Evolutionary conservation across 2,329 filamentous ascomycete species (phyloP).

Genomic region (Phyllosticta capitalensis): DNA sequence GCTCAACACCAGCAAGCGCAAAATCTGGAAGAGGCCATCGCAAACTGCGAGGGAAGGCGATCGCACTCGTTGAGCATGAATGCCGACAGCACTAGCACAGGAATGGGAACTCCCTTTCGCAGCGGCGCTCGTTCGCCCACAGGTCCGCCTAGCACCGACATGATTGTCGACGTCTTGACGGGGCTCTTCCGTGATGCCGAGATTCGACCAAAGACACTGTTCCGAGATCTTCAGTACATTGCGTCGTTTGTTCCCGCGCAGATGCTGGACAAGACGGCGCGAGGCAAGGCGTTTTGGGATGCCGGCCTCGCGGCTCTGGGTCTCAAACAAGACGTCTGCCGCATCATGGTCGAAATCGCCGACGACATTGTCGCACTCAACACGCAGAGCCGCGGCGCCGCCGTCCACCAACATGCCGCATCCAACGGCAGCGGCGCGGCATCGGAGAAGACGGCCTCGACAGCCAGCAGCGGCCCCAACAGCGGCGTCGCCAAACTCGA

Average conservation of each 20-base stretch:
- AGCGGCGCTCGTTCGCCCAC: conserved; percentile 24
- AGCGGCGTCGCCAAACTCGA: neutral
- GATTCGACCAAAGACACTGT: conserved; percentile 38
- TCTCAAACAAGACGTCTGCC: conserved; percentile 78
- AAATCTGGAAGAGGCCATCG: conserved; percentile 56
- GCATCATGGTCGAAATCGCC: conserved; percentile 70
- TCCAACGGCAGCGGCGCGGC: conserved; percentile 9
- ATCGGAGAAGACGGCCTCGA: conserved; percentile 8
- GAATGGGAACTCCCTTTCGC: conserved; percentile 19
- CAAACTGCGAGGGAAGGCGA: conserved; percentile 59
- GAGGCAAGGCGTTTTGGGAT: conserved; percentile 78
- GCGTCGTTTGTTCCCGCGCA: conserved; percentile 51
- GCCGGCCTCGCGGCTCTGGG: conserved; percentile 79
- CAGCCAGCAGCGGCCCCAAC: neutral
- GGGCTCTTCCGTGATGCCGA: conserved; percentile 35
- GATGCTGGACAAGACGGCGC: conserved; percentile 48
- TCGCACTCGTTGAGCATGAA: conserved; percentile 44
- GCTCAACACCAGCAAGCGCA: conserved; percentile 33
- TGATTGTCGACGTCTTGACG: conserved; percentile 35
- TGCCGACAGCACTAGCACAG: conserved; percentile 2
- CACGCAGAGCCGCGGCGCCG: conserved; percentile 48
- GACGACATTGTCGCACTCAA: conserved; percentile 61
- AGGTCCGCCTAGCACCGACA: conserved; percentile 32
- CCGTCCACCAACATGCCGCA: conserved; percentile 24
- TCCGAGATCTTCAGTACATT: conserved; percentile 45